Evolutionary conservation across 805 yeast genomes (phyloP), one percentile per base, ranked within the genome.

Genomic region (Naumovozyma castellii): DNA sequence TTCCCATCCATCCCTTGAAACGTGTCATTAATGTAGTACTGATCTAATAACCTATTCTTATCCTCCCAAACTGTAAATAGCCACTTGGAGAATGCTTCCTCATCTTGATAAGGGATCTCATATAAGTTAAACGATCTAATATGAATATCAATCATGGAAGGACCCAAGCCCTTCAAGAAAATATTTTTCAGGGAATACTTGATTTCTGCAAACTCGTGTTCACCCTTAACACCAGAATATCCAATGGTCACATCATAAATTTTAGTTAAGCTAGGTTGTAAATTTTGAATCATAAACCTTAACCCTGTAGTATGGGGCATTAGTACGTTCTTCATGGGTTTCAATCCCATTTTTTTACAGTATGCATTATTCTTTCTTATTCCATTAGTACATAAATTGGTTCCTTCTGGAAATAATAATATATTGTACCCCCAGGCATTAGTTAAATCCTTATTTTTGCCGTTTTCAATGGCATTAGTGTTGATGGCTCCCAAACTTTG

Each of bases 361-460:
- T 66, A 88, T 5, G 59, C 66, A 17, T 66, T 67, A 3, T 87
- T 75, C 42, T 73, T 72, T 3, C 51, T 64, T 35, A 74, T 68
- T 2, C 94, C 84, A 43, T 73, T 71, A 4, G 67, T 68, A 31
- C 88, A 76, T 40, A 82, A 63, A 41, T 85, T 90, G 0, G 97
- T 88, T 4, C 97, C 97, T 58, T 88, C 97, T 1, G 97, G 97
- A 62, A 80, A 88, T 20, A 88, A 59, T 15, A 86, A 61, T 36
- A 88, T 57, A 69, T 80, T 76, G 46, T 78, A 77, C 2, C 80
- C 78, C 72, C 32, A 29, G 8, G 32, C 5, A 13, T 29, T n/a
- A 13, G 8, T 12, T 22, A 22, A 22, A 29, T 29, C 32, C 12
- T 22, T 22, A 29, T 29, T 29, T 29, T 29, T 29, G 13, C 32